phyloP scores from a whole-genome alignment of 495 filamentous ascomycete genomes.

The Penicillium daleae region DNA sequence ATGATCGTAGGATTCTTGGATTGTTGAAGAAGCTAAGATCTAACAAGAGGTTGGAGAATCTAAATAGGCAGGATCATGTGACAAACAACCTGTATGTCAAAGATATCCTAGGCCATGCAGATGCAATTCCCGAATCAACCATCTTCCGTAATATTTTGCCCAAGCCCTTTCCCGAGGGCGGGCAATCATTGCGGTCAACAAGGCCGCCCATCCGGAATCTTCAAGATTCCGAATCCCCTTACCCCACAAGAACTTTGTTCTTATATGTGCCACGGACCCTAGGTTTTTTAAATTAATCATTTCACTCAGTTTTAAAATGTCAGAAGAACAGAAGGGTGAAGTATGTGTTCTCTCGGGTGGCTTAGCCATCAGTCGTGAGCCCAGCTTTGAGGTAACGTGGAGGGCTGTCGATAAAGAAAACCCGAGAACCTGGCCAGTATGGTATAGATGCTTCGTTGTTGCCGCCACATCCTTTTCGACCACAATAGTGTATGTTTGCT shows the following conservation, averaged over 20 bases:
- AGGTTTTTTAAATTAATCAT: background rate
- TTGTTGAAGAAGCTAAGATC: too few species aligned
- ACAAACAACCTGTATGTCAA: too few species aligned
- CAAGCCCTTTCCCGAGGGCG: background rate
- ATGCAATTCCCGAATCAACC: background rate
- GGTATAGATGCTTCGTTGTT: conserved; percentile 63
- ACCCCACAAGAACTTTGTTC: conserved; percentile 15
- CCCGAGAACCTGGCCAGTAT: conserved; percentile 69
- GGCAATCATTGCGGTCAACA: background rate
- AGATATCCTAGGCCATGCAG: too few species aligned
- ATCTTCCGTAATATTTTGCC: background rate
- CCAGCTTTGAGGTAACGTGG: conserved; percentile 70
- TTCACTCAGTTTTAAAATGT: background rate
- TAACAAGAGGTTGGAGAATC: too few species aligned
- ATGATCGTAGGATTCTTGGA: too few species aligned
- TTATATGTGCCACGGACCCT: background rate
- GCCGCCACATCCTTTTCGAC: conserved; percentile 65
- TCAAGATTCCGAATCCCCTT: conserved; percentile 23
- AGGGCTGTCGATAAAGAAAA: conserved; percentile 61
- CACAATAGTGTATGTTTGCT: conserved; percentile 55
- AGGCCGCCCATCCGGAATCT: conserved; percentile 20
- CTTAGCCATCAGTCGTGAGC: conserved; percentile 27
- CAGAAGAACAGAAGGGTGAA: background rate
- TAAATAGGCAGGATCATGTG: too few species aligned
- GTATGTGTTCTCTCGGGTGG: background rate